These are phyloP conservation scores for Aspergillus viridinutans DNA, from an alignment of 2,329 filamentous ascomycete genomes.

Conservation along the genomic window DNA sequence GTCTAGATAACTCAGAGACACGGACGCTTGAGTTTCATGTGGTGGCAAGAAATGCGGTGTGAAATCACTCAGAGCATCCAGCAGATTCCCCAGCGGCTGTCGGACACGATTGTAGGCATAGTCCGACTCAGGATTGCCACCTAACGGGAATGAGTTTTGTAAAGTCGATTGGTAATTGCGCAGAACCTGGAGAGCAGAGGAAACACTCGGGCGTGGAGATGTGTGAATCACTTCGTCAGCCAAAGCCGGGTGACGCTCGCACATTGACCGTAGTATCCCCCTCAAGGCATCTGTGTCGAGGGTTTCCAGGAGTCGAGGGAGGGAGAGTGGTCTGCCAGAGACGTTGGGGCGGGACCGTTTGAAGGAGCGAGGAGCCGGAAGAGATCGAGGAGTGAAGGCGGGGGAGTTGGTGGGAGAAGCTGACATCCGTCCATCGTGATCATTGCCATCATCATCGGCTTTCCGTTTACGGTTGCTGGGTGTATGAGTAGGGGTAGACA, in stretches of 20 bases:
- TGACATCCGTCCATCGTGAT: slow-evolving; percentile 78
- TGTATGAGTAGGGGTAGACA: slow-evolving; percentile 38
- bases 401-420: slow-evolving; percentile 83
- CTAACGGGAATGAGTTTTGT: slow-evolving; percentile 74
- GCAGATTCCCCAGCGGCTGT: slow-evolving; percentile 70
- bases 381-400: slow-evolving; percentile 63
- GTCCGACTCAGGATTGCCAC: slow-evolving; percentile 79
- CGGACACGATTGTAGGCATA: slow-evolving; percentile 94
- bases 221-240: slow-evolving; percentile 76
- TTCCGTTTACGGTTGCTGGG: slow-evolving; percentile 71
- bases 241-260: slow-evolving; percentile 82
- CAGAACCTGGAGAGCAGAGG: slow-evolving; percentile 74
- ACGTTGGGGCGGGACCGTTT: slow-evolving; percentile 67
- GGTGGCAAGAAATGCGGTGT: slow-evolving; percentile 94
- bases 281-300: slow-evolving; percentile 81
- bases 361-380: slow-evolving; percentile 64
- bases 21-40: slow-evolving; percentile 75
- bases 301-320: slow-evolving; percentile 85
- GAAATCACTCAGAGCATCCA: slow-evolving; percentile 89
- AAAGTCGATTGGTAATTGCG: slow-evolving; percentile 75
- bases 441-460: slow-evolving; percentile 65
- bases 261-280: slow-evolving; percentile 82
- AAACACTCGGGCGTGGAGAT: slow-evolving; percentile 81
- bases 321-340: slow-evolving; percentile 59
- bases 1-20: slow-evolving; percentile 83